Evolutionary conservation across 2,329 filamentous ascomycete species (phyloP).

Genomic region (Acrodontium crateriforme): DNA sequence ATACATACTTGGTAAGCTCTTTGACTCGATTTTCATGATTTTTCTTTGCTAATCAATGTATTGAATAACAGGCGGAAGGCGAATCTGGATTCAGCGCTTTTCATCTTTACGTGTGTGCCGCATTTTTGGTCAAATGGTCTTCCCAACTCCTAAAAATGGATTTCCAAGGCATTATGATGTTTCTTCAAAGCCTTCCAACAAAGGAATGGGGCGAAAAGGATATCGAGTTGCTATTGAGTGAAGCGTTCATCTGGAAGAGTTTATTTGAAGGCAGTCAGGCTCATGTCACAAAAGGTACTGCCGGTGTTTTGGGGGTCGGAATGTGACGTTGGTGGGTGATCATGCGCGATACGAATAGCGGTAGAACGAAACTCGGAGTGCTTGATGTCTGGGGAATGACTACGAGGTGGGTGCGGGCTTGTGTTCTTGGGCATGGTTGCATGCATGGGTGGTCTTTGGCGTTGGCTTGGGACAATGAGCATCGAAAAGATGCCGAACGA

Average conservation of each 20-base stretch:
- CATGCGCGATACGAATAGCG: too few species aligned
- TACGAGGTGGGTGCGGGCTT: too few species aligned
- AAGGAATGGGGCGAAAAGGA: conserved; percentile 95
- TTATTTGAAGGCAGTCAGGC: conserved; percentile 89
- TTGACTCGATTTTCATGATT: conserved; percentile 1
- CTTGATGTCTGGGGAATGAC: too few species aligned
- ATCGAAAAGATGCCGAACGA: too few species aligned
- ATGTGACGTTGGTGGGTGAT: too few species aligned
- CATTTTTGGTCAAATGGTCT: conserved; percentile 97
- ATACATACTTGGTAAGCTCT: conserved; percentile 84
- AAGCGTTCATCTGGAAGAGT: conserved; percentile 98
- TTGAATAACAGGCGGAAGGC: conserved; percentile 60
- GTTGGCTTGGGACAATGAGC: too few species aligned
- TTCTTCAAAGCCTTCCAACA: conserved; percentile 85
- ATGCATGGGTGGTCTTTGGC: too few species aligned
- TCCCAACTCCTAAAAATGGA: conserved; percentile 93
- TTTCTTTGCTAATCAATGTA: conserved; percentile 2
- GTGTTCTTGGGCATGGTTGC: too few species aligned
- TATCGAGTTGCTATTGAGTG: conserved; percentile 85
- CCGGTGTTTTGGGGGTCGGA: too few species aligned
- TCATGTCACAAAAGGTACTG: too few species aligned
- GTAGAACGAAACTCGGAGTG: too few species aligned
- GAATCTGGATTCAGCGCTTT: conserved; percentile 98
- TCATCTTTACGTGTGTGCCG: conserved; percentile 94
- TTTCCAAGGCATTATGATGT: conserved; percentile 99